These are phyloP conservation scores for Darksidea phi DNA, from an alignment of 495 filamentous ascomycete species.

Conservation along the genomic window DNA sequence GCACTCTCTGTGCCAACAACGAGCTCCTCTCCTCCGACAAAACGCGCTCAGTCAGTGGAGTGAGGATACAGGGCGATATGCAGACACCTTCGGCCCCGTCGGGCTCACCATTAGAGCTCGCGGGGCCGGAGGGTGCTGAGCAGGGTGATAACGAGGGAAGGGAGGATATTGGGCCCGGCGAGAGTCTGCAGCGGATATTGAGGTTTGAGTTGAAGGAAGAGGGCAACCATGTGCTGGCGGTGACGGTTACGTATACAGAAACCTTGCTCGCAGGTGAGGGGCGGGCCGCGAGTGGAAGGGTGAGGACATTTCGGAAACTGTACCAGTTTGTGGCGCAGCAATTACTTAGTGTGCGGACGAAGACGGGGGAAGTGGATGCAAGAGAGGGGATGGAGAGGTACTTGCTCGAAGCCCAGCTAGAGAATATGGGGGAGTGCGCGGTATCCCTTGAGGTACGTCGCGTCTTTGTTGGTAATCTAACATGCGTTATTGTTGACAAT, in stretches of 20 bases:
- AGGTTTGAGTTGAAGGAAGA: slow-evolving; percentile 89
- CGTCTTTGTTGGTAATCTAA: too few species aligned
- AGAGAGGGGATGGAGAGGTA: slow-evolving; percentile 46
- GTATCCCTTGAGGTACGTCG: slow-evolving; percentile 62
- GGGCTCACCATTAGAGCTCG: slow-evolving; percentile 55
- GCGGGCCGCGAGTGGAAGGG: slow-evolving; percentile 52
- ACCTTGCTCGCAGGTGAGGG: slow-evolving; percentile 46
- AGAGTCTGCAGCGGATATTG: slow-evolving; percentile 79
- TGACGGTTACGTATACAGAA: slow-evolving; percentile 87
- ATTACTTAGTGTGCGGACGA: slow-evolving; percentile 85
- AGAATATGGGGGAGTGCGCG: slow-evolving; percentile 78
- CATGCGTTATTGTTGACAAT: too few species aligned
- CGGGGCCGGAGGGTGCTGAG: slow-evolving; percentile 14
- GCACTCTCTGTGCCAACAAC: slow-evolving; percentile 92
- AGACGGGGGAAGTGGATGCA: slow-evolving; percentile 62
- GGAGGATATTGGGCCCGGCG: slow-evolving; percentile 59
- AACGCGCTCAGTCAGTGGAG: slow-evolving; percentile 58
- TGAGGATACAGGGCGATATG: slow-evolving; percentile 88
- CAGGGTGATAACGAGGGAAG: slow-evolving; percentile 41
- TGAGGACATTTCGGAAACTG: slow-evolving; percentile 87
- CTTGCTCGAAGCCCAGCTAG: slow-evolving; percentile 82
- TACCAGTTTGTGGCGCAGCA: slow-evolving; percentile 95
- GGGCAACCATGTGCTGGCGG: slow-evolving; percentile 88
- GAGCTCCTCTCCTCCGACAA: slow-evolving; percentile 54
- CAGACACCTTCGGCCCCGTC: slow-evolving; percentile 72